Evolutionary conservation across 2,329 filamentous ascomycete genomes (phyloP).

Genomic region (Xylariomycetidae sp.): DNA sequence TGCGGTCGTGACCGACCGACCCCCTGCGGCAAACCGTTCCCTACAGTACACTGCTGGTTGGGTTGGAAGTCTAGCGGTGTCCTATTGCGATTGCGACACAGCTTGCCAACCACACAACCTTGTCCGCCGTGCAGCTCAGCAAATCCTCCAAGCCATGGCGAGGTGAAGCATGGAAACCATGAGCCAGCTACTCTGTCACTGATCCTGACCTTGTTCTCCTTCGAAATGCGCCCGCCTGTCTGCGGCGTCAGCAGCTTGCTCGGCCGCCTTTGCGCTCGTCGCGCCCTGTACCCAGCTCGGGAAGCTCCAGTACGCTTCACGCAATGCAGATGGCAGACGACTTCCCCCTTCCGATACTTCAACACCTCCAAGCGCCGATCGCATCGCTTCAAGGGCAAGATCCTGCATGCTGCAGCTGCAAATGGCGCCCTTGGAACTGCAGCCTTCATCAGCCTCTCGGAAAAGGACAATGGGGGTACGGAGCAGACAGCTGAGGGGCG

Average conservation of each 20-base stretch:
- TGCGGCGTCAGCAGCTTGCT: conserved; percentile 29
- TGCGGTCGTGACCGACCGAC: no score
- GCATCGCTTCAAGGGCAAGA: conserved; percentile 19
- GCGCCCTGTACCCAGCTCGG: conserved; percentile 13
- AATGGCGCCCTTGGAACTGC: conserved; percentile 45
- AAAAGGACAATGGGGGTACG: conserved; percentile 43
- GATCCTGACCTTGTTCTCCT: no score
- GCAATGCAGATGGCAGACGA: conserved; percentile 14
- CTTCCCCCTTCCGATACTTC: conserved; percentile 10
- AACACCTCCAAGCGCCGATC: conserved; percentile 4
- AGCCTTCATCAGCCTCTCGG: conserved; percentile 52
- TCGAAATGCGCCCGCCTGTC: no score
- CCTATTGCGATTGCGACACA: no score
- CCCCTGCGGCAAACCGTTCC: no score
- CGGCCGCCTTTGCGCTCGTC: conserved; percentile 39
- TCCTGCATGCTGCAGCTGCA: conserved; percentile 33
- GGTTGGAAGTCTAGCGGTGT: no score
- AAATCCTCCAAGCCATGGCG: no score
- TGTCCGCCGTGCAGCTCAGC: no score
- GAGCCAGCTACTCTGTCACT: no score
- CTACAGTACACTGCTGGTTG: no score
- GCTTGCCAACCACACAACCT: no score
- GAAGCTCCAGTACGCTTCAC: conserved; percentile 10
- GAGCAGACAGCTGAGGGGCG: conserved; percentile 69
- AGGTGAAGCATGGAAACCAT: no score